Percentiles rank a stretch among this genome's conserved stretches.
Conservation (phyloP, 208 protist genomes). For the Trypanosoma grayi region DNA sequence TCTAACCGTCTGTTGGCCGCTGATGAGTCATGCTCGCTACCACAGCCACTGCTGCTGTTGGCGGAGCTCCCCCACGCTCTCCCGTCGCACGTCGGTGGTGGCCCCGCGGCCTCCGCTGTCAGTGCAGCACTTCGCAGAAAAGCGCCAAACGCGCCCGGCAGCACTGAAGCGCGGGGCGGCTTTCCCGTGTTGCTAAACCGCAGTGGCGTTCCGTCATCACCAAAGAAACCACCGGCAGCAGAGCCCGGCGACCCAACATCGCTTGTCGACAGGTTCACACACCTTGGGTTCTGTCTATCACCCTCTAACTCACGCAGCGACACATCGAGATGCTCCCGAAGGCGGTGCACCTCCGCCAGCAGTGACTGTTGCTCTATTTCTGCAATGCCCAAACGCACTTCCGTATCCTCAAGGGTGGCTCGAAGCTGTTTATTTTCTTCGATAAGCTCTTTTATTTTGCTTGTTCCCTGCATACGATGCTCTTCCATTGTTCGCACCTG, state of each 20-base stretch:
- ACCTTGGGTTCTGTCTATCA: not conserved
- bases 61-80: not conserved
- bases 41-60: not conserved
- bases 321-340: not conserved
- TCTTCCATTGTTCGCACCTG: conserved; percentile 14
- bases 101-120: no score
- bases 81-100: no score
- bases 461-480: not conserved
- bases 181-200: not conserved
- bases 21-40: not conserved
- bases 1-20: conserved; percentile 4
- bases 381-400: conserved; percentile 8
- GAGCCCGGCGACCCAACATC: not conserved
- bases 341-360: not conserved
- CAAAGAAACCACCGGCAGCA: not conserved
- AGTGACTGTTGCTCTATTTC: conserved; percentile 18
- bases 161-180: not conserved
- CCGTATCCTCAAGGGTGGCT: not conserved
- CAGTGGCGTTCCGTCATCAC: not conserved
- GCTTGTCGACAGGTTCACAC: not conserved
- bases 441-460: conserved; percentile 17
- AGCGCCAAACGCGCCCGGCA: not conserved
- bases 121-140: not conserved
- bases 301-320: not conserved
- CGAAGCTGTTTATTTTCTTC: conserved; percentile 16